Conservation (phyloP, 2,329 filamentous ascomycete genomes). For the Lasiodiplodia hormozganensis region DNA sequence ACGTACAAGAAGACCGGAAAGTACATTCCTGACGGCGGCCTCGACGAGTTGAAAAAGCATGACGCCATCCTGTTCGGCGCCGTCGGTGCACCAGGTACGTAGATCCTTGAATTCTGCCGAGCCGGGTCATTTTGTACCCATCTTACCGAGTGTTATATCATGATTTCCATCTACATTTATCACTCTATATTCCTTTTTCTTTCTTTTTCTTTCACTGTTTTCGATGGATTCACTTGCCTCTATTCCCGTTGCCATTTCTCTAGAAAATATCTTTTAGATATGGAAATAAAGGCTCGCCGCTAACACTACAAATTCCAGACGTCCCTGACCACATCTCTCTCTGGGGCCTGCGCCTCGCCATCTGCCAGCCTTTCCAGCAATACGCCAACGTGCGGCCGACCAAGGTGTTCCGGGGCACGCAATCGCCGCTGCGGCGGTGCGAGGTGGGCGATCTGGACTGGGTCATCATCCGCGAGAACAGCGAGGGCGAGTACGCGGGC, state of each 20-base stretch:
- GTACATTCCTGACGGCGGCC: slow-evolving; percentile 68
- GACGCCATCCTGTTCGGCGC: slow-evolving; percentile 74
- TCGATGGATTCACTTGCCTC: too few species aligned
- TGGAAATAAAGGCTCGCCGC: background rate
- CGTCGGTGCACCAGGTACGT: slow-evolving; percentile 65
- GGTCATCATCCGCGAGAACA: slow-evolving; percentile 72
- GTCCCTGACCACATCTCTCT: slow-evolving; percentile 65
- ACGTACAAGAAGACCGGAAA: slow-evolving; percentile 70
- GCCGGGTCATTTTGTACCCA: background rate
- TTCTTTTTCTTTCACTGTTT: background rate
- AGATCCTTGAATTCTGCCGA: slow-evolving; percentile 8
- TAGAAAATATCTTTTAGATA: too few species aligned
- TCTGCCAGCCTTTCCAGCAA: slow-evolving; percentile 62
- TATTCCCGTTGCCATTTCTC: too few species aligned
- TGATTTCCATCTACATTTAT: too few species aligned
- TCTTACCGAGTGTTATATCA: too few species aligned
- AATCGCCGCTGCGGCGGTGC: slow-evolving; percentile 62
- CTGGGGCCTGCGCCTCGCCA: slow-evolving; percentile 63
- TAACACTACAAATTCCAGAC: slow-evolving; percentile 40
- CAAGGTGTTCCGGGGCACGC: slow-evolving; percentile 66
- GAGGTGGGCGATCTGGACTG: slow-evolving; percentile 66
- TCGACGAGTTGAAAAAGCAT: slow-evolving; percentile 63
- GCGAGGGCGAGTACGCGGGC: slow-evolving; percentile 70
- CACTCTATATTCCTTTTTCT: too few species aligned
- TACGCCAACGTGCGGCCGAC: slow-evolving; percentile 67